phyloP scores from a whole-genome alignment of 192 early-diverging fungal species.

The Coemansia sp. region DNA sequence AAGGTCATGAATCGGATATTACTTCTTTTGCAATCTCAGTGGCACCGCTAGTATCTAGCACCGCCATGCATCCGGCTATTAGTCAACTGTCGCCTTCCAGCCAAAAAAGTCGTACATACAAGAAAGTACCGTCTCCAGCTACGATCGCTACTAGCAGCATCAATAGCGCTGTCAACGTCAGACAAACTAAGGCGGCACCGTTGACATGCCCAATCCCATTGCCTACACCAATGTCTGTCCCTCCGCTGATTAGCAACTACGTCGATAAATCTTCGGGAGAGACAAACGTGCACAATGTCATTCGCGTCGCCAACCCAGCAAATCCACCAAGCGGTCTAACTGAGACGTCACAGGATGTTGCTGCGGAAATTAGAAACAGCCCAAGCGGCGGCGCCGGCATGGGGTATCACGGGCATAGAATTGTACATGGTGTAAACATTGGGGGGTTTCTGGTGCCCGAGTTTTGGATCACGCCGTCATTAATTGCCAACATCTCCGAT shows the following conservation, averaged over 20 bases:
- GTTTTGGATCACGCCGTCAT: slow-evolving; percentile 59
- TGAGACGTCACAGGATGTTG: slow-evolving; percentile 12
- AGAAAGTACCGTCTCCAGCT: not conserved
- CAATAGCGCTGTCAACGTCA: slow-evolving; percentile 1
- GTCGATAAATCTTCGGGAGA: too few relatives aligned
- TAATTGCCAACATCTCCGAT: slow-evolving; percentile 41
- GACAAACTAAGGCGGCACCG: not conserved
- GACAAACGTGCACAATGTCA: not conserved
- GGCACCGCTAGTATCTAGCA: too few relatives aligned
- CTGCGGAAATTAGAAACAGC: slow-evolving; percentile 29
- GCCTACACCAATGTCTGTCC: too few relatives aligned
- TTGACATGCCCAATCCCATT: too few relatives aligned
- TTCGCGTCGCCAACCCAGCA: slow-evolving; percentile 13
- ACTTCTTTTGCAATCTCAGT: too few relatives aligned
- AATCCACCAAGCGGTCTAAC: not conserved
- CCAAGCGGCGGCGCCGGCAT: slow-evolving; percentile 32
- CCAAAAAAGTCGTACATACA: not conserved
- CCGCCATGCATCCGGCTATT: too few relatives aligned
- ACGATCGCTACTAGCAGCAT: not conserved
- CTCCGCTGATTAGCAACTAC: too few relatives aligned
- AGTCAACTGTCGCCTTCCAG: not conserved
- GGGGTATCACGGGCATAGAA: slow-evolving; percentile 43
- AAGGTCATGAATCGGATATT: too few relatives aligned
- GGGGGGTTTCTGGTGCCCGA: slow-evolving; percentile 63
- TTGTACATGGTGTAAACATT: slow-evolving; percentile 59